phyloP scores from a whole-genome alignment of 805 yeast genomes.

The Yamadazyma paraphyllophila region DNA sequence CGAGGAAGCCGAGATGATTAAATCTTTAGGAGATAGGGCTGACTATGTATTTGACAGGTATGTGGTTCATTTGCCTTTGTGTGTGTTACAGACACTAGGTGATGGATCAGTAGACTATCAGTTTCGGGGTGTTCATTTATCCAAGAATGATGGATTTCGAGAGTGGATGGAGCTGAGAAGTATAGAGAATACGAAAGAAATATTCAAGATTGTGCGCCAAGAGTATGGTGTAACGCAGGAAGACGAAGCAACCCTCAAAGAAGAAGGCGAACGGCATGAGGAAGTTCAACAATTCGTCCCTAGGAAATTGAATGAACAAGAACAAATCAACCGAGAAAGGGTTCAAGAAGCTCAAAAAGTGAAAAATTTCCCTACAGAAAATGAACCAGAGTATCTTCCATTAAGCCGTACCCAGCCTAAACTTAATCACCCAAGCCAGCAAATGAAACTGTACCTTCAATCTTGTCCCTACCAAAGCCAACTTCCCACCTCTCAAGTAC shows the following conservation, averaged over 20 bases:
- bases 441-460: neutral
- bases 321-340: too few relatives aligned
- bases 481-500: neutral
- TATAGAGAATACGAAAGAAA: neutral
- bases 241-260: too few relatives aligned
- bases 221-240: too few relatives aligned
- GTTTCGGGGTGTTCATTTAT: slow-evolving; percentile 16
- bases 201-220: too few relatives aligned
- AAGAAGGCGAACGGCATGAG: too few relatives aligned
- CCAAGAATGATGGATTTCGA: slow-evolving; percentile 17
- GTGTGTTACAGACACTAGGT: slow-evolving; percentile 20
- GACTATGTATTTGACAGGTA: slow-evolving; percentile 41
- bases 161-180: slow-evolving; percentile 9
- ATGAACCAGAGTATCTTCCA: too few relatives aligned
- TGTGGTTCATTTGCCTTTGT: slow-evolving; percentile 33
- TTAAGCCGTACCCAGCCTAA: too few relatives aligned
- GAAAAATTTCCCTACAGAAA: too few relatives aligned
- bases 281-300: too few relatives aligned
- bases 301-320: too few relatives aligned
- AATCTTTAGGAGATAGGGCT: slow-evolving; percentile 16
- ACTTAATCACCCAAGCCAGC: too few relatives aligned
- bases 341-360: too few relatives aligned
- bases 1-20: neutral
- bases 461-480: neutral
- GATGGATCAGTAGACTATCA: slow-evolving; percentile 12